Base-by-base conservation (phyloP, 2,329 filamentous ascomycete species). In the Metarhizium anisopliae region DNA sequence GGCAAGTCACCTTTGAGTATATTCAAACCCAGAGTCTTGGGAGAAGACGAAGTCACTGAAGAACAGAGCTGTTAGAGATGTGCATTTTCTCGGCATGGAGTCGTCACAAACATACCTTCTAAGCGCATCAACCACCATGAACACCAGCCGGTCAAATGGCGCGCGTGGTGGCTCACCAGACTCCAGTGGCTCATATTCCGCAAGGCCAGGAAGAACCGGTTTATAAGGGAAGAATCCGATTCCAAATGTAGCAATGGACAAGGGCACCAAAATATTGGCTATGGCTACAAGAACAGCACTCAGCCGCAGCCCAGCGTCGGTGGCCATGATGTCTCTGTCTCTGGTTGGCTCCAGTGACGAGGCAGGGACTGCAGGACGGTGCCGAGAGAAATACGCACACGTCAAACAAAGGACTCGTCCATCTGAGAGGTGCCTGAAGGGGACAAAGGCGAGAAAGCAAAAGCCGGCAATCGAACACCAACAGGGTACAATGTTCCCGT, bases 191-290 rank as follows among this genome's bases (percentile, higher is more conserved):
- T 83, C 79, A 70, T 85, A 88, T 59, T 80, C 75, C 10, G 94
- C 92, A 50, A 96, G 75, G 4, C 94, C 94, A 11, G 92, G 85
- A 51, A 99, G 79, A 61, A 96, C 87, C 2, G 94, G 91, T 67
- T 99, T 99, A 73, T 97, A 96, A 7, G 94, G 94, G 67, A 99
- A 99, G 79, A 99, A 99, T 14, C 94, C 93, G 36, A 84, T 83
- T 30, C 89, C 92, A 70, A 97, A 97, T 60, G 87, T 72, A 54
- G 87, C 63, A 60, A 92, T 83, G 50, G 90, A 86, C 55, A 87
- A 67, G 3, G 89, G 88, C 49, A 96, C 83, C 58, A 96, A 72
- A 36, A 91, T 56, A 70, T 96, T 96, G 65, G 90, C 86, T 60
- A 83, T 71, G 53, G 80, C 67, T 58, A 91, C 81, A 59, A 81